Evolutionary conservation across 176 grass and related monocot species (phyloP), one percentile per base, ranked within the genome.

Genomic region (Ensete glaucum): DNA sequence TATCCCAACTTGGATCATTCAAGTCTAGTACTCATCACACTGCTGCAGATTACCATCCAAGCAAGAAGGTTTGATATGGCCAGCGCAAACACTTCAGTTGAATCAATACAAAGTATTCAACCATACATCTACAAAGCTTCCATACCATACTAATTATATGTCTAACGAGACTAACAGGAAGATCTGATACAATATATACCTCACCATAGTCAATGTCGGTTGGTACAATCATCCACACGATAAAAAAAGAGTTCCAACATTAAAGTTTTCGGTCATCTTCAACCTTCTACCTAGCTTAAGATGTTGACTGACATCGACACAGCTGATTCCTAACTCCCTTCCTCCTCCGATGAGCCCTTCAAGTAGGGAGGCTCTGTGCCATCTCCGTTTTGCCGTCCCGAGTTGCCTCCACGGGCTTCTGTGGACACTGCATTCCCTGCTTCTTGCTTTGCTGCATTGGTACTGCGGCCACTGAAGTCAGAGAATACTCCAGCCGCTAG

Each of bases 401-500:
- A 60, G 57, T 60, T 60, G 17, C 57, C 54, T n/a, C 73, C 73
- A 12, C 23, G 73, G 17, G 24, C 73, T 34, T 79, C 77, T 8
- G 2, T 60, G 7, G 25, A 65, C 24, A 9, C 43, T 71, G 65
- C 77, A 79, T 70, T 71, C 0, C 66, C 53, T 23, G 53, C 54
- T 21, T 79, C 77, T 57, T 70, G 77, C 53, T 79, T 79, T 5
- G 12, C 51, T 21, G 67, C 17, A 23, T 52, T 60, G 54, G 34
- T 43, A 43, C 77, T 59, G 53, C 66, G 64, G 77, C 66, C 66
- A 43, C 34, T 3, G 6, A 79, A 79, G 52, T 70, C 67, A 23
- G 77, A 67, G 34, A 71, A 79, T 19, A 69, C 53, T 8, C 77
- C 77, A 0, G 65, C 19, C 1, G 77, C 65, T 65, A 70, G 54